Evolutionary conservation across 2,329 filamentous ascomycete genomes (phyloP).

Genomic region (Talaromyces amestolkiae): DNA sequence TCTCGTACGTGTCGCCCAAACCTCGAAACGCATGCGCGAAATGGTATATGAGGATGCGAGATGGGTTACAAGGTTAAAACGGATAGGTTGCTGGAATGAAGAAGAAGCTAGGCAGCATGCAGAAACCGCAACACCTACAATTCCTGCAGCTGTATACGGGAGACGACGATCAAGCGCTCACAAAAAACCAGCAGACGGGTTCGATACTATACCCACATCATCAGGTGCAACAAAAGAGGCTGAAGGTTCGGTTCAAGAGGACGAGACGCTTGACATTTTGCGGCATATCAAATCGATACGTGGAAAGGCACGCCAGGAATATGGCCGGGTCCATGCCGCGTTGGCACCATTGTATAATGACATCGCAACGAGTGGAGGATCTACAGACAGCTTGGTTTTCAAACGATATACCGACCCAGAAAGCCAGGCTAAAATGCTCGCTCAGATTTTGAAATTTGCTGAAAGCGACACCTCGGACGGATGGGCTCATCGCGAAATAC

Average conservation of each 20-base stretch:
- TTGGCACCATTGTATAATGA: constrained; percentile 87
- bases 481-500: constrained; percentile 67
- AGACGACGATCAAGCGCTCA: constrained; percentile 15
- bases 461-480: constrained; percentile 77
- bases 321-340: constrained; percentile 84
- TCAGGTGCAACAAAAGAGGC: constrained; percentile 33
- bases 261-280: constrained; percentile 64
- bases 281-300: constrained; percentile 72
- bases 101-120: constrained; percentile 75
- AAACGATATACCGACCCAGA: constrained; percentile 83
- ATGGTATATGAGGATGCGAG: constrained; percentile 98
- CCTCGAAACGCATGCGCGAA: constrained; percentile 83
- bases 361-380: constrained; percentile 67
- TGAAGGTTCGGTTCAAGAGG: constrained; percentile 55
- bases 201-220: constrained; percentile 69
- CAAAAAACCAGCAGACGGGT: constrained; percentile 58
- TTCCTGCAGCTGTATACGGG: neutral
- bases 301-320: constrained; percentile 83
- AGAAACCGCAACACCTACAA: constrained; percentile 50
- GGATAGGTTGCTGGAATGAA: constrained; percentile 92
- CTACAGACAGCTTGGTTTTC: constrained; percentile 77
- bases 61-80: constrained; percentile 83
- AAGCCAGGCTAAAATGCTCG: constrained; percentile 83
- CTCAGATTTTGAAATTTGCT: constrained; percentile 74
- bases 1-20: constrained; percentile 78